These are phyloP conservation scores for Corchorus olitorius DNA, from an alignment of 345 rosid species.

Conservation along the genomic window DNA sequence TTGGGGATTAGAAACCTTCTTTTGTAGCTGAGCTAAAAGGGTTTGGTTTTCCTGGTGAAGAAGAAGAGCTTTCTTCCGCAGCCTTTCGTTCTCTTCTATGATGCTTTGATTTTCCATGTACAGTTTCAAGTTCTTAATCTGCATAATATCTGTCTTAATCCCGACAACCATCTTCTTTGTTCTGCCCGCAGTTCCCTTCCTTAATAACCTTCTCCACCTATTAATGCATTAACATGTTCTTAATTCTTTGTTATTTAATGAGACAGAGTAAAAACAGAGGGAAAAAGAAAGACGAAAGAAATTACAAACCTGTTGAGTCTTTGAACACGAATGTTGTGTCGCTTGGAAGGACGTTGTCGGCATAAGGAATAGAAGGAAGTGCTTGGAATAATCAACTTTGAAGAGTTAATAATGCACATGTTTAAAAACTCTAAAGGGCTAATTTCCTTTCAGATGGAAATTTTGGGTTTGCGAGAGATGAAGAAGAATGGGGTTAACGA, in stretches of 20 bases:
- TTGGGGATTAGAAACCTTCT: constrained; percentile 25
- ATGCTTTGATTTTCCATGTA: constrained; percentile 69
- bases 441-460: not conserved
- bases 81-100: constrained; percentile 66
- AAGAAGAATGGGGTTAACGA: constrained; percentile 21
- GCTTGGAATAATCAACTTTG: constrained; percentile 16
- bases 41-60: constrained; percentile 75
- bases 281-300: constrained; percentile 17
- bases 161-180: constrained; percentile 16
- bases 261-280: constrained; percentile 19
- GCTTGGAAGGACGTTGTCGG: constrained; percentile 24
- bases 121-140: constrained; percentile 61
- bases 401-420: constrained; percentile 36
- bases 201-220: constrained; percentile 38
- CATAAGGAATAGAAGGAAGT: constrained; percentile 5
- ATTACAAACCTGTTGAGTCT: constrained; percentile 34
- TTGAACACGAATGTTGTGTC: constrained; percentile 24
- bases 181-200: constrained; percentile 26
- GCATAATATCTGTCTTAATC: constrained; percentile 44
- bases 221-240: not conserved
- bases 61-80: constrained; percentile 60
- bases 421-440: not conserved
- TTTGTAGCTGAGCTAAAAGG: constrained; percentile 54
- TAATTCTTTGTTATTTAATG: not conserved
- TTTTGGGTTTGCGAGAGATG: not conserved